Evolutionary conservation across 805 yeast genomes (phyloP).

Genomic region (Tetrapisispora phaffii): DNA sequence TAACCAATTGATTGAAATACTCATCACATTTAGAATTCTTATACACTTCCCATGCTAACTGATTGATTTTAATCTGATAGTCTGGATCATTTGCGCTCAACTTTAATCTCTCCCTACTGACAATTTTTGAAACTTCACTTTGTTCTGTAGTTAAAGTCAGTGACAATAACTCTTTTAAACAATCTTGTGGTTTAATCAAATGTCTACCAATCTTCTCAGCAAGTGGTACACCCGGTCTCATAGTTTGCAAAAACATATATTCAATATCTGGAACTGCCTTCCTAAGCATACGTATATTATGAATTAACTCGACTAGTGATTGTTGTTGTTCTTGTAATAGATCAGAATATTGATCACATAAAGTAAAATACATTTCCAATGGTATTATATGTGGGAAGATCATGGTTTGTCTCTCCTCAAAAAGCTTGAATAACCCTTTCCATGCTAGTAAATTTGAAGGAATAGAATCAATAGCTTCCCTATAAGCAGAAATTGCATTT

Average conservation of each 20-base stretch:
- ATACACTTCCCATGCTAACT: conserved; percentile 39
- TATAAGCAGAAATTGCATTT: conserved; percentile 30
- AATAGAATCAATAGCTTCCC: conserved; percentile 40
- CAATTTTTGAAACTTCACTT: conserved; percentile 31
- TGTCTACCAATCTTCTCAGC: conserved; percentile 43
- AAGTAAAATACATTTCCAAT: conserved; percentile 35
- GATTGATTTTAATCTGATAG: conserved; percentile 32
- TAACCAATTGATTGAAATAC: conserved; percentile 47
- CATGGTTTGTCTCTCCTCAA: conserved; percentile 27
- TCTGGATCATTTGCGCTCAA: conserved; percentile 36
- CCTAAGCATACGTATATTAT: conserved; percentile 39
- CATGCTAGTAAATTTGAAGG: conserved; percentile 54
- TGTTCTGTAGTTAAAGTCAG: conserved; percentile 35
- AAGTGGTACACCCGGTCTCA: conserved; percentile 48
- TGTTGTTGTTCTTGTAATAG: conserved; percentile 35
- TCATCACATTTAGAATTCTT: conserved; percentile 41
- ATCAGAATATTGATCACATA: conserved; percentile 37
- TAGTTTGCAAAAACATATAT: conserved; percentile 39
- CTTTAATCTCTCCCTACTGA: conserved; percentile 41
- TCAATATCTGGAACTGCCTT: conserved; percentile 32
- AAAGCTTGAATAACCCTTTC: conserved; percentile 56
- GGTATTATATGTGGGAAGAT: conserved; percentile 29
- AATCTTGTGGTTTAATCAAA: conserved; percentile 39
- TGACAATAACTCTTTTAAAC: conserved; percentile 36
- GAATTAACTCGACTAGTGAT: conserved; percentile 39